Evolutionary conservation across 2,329 filamentous ascomycete genomes (phyloP).

Genomic region (Claviceps sp.): DNA sequence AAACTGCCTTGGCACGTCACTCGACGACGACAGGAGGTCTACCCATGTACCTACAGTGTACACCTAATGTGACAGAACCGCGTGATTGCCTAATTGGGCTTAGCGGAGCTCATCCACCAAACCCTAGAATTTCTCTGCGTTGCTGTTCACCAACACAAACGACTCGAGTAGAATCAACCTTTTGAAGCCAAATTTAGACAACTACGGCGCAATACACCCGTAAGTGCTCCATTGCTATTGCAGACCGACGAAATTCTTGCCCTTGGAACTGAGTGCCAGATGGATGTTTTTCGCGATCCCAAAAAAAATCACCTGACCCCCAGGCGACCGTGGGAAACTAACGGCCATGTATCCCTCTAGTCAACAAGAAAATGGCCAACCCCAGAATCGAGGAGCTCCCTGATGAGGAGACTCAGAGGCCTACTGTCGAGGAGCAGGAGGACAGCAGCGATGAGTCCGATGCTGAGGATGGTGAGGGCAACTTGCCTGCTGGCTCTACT

Average conservation of each 20-base stretch:
- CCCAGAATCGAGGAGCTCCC: conserved; percentile 95
- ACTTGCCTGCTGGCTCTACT: conserved; percentile 68
- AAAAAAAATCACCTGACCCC: conserved; percentile 3
- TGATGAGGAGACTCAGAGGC: conserved; percentile 79
- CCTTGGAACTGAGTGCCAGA: not conserved
- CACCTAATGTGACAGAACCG: conserved; percentile 1
- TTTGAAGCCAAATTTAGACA: conserved; percentile 19
- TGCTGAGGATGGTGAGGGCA: conserved; percentile 68
- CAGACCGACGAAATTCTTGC: conserved; percentile 1
- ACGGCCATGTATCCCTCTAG: conserved; percentile 3
- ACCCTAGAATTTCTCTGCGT: conserved; percentile 31
- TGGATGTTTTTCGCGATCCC: not conserved
- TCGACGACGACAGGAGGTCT: not conserved
- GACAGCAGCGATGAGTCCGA: conserved; percentile 64
- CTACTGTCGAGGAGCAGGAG: conserved; percentile 60
- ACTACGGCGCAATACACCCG: conserved; percentile 22
- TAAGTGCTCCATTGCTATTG: conserved; percentile 18
- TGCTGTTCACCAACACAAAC: conserved; percentile 26
- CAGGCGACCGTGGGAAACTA: conserved; percentile 2
- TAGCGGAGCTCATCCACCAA: conserved; percentile 26
- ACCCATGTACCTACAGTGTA: too few relatives aligned
- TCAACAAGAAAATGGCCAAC: conserved; percentile 68
- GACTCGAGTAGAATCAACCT: conserved; percentile 16
- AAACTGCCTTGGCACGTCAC: not conserved
- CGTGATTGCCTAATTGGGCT: conserved; percentile 27